Percentiles rank a stretch among this genome's conserved stretches.
These are phyloP conservation scores for Clavariopsis aquatica DNA, from an alignment of 495 filamentous ascomycete species.

Conservation along the genomic window DNA sequence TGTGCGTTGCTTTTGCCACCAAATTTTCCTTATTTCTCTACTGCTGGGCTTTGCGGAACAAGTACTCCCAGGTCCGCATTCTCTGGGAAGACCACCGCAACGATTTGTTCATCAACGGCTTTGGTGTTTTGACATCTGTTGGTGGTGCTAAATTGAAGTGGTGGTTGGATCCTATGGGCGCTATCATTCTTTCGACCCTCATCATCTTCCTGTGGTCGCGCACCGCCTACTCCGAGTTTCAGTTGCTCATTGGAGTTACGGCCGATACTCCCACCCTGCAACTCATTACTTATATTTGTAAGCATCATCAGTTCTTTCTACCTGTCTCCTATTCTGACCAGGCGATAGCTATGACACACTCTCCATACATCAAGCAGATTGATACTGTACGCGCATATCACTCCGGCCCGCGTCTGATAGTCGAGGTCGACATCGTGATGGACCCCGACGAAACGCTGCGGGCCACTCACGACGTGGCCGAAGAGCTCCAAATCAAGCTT, in stretches of 20 bases:
- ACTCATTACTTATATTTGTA: conserved; percentile 93
- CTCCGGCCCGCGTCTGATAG: conserved; percentile 80
- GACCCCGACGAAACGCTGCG: conserved; percentile 52
- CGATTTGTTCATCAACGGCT: conserved; percentile 59
- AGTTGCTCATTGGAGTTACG: conserved; percentile 84
- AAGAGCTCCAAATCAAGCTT: conserved; percentile 91
- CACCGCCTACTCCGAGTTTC: conserved; percentile 86
- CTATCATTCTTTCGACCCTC: conserved; percentile 75
- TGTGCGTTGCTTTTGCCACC: conserved; percentile 79
- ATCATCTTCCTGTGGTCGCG: conserved; percentile 78
- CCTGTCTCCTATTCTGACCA: neutral
- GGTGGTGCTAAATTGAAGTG: conserved; percentile 82
- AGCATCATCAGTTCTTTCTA: conserved; percentile 27
- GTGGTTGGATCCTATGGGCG: conserved; percentile 96
- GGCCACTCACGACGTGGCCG: conserved; percentile 89
- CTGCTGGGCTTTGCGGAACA: conserved; percentile 86
- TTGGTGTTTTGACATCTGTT: conserved; percentile 86
- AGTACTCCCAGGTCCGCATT: conserved; percentile 87
- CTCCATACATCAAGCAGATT: conserved; percentile 73
- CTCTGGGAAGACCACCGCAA: conserved; percentile 65
- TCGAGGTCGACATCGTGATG: conserved; percentile 50
- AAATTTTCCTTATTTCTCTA: conserved; percentile 86
- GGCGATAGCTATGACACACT: conserved; percentile 76
- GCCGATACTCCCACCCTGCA: conserved; percentile 85
- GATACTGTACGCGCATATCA: conserved; percentile 96